Conservation (phyloP, 2,329 filamentous ascomycete genomes). For the Juglanconis juglandina region DNA sequence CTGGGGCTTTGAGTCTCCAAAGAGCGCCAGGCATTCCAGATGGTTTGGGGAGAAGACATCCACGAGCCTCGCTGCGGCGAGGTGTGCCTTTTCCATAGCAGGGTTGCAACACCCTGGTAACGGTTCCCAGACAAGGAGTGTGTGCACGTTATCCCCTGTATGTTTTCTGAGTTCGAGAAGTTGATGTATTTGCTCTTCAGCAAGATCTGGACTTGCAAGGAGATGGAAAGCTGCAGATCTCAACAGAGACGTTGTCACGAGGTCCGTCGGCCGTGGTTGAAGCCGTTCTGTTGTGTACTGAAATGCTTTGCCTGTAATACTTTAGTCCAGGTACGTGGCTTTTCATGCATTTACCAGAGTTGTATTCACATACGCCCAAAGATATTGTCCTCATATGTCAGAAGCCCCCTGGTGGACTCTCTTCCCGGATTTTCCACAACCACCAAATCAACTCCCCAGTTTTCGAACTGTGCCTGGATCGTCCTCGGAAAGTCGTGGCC, state of each 20-base stretch:
- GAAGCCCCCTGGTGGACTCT: conserved; percentile 8
- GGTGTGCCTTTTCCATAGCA: conserved; percentile 25
- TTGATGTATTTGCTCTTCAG: conserved; percentile 21
- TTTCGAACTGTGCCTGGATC: background rate
- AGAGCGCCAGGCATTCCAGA: conserved; percentile 29
- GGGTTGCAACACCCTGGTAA: conserved; percentile 19
- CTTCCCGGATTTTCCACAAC: background rate
- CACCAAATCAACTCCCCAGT: conserved; percentile 1
- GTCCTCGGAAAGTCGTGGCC: conserved; percentile 9
- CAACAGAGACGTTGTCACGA: conserved; percentile 15
- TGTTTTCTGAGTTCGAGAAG: conserved; percentile 17
- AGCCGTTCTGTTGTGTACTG: conserved; percentile 21
- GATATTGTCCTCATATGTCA: conserved; percentile 3
- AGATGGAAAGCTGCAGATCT: conserved; percentile 24
- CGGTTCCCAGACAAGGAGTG: conserved; percentile 11
- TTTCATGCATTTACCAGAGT: background rate
- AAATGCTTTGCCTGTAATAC: conserved; percentile 22
- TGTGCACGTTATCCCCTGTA: background rate
- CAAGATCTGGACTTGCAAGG: conserved; percentile 20
- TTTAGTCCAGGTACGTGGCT: too few relatives aligned
- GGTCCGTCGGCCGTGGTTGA: conserved; percentile 14
- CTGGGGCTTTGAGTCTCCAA: conserved; percentile 6
- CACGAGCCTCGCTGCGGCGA: conserved; percentile 25
- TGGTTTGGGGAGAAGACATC: conserved; percentile 36
- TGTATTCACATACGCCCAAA: conserved; percentile 1